phyloP scores from a whole-genome alignment of 2,329 filamentous ascomycete genomes.

The Trichoderma atroviride region DNA sequence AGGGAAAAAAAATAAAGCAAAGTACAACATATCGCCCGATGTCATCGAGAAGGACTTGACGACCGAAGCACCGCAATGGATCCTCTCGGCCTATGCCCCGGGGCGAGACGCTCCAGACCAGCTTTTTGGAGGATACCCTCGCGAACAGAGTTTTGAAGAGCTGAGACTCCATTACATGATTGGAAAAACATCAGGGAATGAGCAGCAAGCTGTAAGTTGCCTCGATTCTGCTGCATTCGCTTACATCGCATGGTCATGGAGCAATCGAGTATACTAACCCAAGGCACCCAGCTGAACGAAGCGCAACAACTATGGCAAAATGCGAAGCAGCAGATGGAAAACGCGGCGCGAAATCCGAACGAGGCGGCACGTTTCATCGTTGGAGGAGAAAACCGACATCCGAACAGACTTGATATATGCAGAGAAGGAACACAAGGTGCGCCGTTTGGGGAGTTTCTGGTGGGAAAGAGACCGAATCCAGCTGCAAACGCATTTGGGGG shows the following conservation, averaged over 20 bases:
- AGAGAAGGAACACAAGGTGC: slow-evolving; percentile 49
- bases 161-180: slow-evolving; percentile 73
- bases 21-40: slow-evolving; percentile 59
- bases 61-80: slow-evolving; percentile 76
- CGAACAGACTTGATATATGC: slow-evolving; percentile 71
- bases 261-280: not conserved
- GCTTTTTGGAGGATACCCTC: slow-evolving; percentile 75
- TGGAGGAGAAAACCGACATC: slow-evolving; percentile 68
- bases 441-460: slow-evolving; percentile 50
- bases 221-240: not conserved
- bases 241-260: not conserved
- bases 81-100: slow-evolving; percentile 83
- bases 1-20: slow-evolving; percentile 36
- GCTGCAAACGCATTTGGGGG: slow-evolving; percentile 38
- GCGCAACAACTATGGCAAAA: slow-evolving; percentile 64
- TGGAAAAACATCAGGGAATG: slow-evolving; percentile 62
- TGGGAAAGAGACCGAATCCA: slow-evolving; percentile 40
- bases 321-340: slow-evolving; percentile 71
- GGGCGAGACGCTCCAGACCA: slow-evolving; percentile 76
- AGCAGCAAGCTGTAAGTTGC: slow-evolving; percentile 52
- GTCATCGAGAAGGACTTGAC: slow-evolving; percentile 68
- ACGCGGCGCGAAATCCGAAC: slow-evolving; percentile 67
- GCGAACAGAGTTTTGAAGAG: slow-evolving; percentile 90
- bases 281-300: slow-evolving; percentile 55
- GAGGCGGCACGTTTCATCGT: slow-evolving; percentile 73